A percentile compares a stretch with the other conserved stretches of the same genome.
Evolutionary conservation across 306 rosid species (phyloP).

Genomic region (Quillaja saponaria): DNA sequence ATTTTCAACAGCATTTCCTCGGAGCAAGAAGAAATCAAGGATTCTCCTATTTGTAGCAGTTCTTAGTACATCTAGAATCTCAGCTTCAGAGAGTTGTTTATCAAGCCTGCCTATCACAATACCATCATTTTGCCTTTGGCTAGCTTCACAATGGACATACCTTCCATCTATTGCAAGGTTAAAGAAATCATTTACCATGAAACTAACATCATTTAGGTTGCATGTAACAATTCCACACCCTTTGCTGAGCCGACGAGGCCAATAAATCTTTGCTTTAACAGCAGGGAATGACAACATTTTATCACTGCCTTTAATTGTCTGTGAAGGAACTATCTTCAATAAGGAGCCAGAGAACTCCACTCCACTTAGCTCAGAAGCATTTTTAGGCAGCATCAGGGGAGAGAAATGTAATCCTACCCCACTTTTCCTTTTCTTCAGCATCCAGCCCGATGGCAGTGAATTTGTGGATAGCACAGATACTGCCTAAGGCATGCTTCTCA

Average conservation of each 20-base stretch:
- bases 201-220: constrained; percentile 40
- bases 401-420: constrained; percentile 70
- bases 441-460: constrained; percentile 47
- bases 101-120: constrained; percentile 52
- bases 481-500: constrained; percentile 57
- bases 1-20: constrained; percentile 68
- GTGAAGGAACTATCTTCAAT: constrained; percentile 67
- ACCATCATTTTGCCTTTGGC: constrained; percentile 44
- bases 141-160: constrained; percentile 50
- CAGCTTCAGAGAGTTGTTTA: constrained; percentile 64
- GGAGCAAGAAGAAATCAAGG: constrained; percentile 62
- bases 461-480: constrained; percentile 70
- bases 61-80: constrained; percentile 58
- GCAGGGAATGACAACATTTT: constrained; percentile 64
- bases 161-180: constrained; percentile 63
- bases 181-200: constrained; percentile 59
- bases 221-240: constrained; percentile 74
- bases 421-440: constrained; percentile 52
- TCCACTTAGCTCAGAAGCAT: constrained; percentile 56
- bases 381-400: constrained; percentile 77
- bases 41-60: constrained; percentile 65
- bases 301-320: constrained; percentile 55
- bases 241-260: constrained; percentile 80
- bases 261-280: constrained; percentile 72
- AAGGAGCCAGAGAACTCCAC: constrained; percentile 51